Evolutionary conservation across 768 basidiomycete genomes (phyloP), one percentile per base, ranked within the genome.

Genomic region (Tulasnella sp.): DNA sequence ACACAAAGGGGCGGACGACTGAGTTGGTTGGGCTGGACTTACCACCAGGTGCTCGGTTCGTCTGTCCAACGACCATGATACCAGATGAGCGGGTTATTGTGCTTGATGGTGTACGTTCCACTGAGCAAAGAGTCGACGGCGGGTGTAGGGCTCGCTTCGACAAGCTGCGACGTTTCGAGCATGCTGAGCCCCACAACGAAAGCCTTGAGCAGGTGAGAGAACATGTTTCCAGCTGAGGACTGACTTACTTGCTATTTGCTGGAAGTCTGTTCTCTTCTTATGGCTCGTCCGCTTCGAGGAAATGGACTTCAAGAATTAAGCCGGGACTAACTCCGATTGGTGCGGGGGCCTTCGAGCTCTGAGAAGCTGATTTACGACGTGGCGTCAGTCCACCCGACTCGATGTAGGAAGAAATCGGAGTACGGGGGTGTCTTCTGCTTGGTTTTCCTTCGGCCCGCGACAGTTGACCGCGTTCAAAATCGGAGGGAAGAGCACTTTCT

Each of bases 1-100:
- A 19, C 32, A 9, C 14, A n/a, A 11, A 19, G 59, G 32, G 47
- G 16, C 32, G 40, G 16, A 37, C 39, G 17, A 62, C 40, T 32
- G 40, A 9, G 62, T 32, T 22, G 70, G n/a, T n/a, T n/a, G n/a
- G n/a, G n/a, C n/a, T n/a, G n/a, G n/a, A 77, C 83, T 62, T 73
- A 86, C 87, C 86, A 87, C 85, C 86, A 88, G 6, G 85, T 86
- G 62, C 85, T 85, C 5, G 82, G 83, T 17, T 83, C 81, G 0
- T 76, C 64, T 74, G 87, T 86, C 86, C 86, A 86, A 26, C 86
- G 59, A 12, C 75, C 75, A 63, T 75, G 68, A 37, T 75, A 75
- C 74, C 80, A 82, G 29, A 87, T 84, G 67, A 82, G 76, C 0
- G 84, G 83, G 72, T 86, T 75, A 63, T 79, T 74, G 74, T 83